phyloP scores from a whole-genome alignment of 345 rosid species.

The Rhodamnia rubescens region DNA sequence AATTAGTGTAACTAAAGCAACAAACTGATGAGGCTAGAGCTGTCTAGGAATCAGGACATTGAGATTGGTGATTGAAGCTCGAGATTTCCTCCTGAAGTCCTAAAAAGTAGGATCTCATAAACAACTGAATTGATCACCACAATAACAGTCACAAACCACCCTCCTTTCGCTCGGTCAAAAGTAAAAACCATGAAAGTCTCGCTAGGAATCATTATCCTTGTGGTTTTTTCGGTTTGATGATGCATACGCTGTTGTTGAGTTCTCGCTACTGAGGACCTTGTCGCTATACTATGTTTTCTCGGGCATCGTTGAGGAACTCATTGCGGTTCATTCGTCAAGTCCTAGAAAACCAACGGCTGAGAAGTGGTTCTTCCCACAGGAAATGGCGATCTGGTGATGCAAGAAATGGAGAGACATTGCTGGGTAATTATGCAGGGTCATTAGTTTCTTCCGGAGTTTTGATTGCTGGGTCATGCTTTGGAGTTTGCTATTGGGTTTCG shows the following conservation, averaged over 20 bases:
- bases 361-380: background rate
- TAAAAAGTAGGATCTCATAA: background rate
- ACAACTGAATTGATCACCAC: background rate
- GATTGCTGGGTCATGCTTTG: slow-evolving; percentile 25
- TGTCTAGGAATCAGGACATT: background rate
- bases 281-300: slow-evolving; percentile 16
- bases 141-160: background rate
- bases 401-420: background rate
- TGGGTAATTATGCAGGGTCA: slow-evolving; percentile 7
- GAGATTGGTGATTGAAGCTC: background rate
- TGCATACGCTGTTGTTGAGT: background rate
- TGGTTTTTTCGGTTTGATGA: background rate
- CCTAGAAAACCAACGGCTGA: background rate
- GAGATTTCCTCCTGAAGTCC: background rate
- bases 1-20: background rate
- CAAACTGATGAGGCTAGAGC: background rate
- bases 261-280: background rate
- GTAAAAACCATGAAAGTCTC: background rate
- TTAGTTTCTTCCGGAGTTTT: slow-evolving; percentile 11
- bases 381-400: background rate
- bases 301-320: slow-evolving; percentile 12
- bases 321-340: slow-evolving; percentile 6
- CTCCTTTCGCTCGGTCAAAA: background rate
- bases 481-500: slow-evolving; percentile 15
- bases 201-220: background rate